Conservation (phyloP, 495 filamentous ascomycete species). For the Delitschia confertaspora region DNA sequence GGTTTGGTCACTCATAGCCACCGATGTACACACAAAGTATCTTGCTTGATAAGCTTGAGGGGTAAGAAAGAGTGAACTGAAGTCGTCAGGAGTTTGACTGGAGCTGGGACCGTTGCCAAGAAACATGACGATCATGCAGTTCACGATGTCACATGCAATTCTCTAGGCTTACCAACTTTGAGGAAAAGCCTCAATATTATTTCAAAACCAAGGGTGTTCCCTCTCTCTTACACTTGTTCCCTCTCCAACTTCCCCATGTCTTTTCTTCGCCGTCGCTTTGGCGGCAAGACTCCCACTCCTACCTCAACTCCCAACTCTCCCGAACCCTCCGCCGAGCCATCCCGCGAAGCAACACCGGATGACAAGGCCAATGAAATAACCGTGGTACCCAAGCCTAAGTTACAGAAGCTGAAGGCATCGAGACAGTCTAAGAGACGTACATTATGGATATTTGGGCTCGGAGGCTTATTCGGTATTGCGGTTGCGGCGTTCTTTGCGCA, state of each 20-base stretch:
- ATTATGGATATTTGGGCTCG: constrained; percentile 71
- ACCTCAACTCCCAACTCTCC: no score
- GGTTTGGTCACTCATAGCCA: constrained; percentile 21
- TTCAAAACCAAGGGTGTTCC: no score
- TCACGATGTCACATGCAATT: no score
- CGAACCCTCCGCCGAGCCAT: constrained; percentile 5
- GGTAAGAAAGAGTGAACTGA: no score
- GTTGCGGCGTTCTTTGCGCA: constrained; percentile 76
- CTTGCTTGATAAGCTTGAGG: no score
- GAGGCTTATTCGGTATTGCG: constrained; percentile 73
- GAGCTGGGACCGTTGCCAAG: no score
- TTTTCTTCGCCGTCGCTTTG: constrained; percentile 33
- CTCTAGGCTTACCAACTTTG: no score
- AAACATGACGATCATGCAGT: no score
- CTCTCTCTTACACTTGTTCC: background rate
- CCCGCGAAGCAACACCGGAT: constrained; percentile 17
- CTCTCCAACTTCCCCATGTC: constrained; percentile 21
- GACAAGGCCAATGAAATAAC: constrained; percentile 23
- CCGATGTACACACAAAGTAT: constrained; percentile 1
- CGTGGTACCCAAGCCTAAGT: constrained; percentile 31
- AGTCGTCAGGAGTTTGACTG: no score
- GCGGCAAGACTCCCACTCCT: constrained; percentile 15
- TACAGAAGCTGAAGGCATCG: constrained; percentile 41
- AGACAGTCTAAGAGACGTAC: constrained; percentile 44
- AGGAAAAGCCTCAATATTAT: no score